A percentile compares a stretch with the other conserved stretches of the same genome.
Evolutionary conservation across 331 rosid species (phyloP).

Genomic region (Quercus tomentella): DNA sequence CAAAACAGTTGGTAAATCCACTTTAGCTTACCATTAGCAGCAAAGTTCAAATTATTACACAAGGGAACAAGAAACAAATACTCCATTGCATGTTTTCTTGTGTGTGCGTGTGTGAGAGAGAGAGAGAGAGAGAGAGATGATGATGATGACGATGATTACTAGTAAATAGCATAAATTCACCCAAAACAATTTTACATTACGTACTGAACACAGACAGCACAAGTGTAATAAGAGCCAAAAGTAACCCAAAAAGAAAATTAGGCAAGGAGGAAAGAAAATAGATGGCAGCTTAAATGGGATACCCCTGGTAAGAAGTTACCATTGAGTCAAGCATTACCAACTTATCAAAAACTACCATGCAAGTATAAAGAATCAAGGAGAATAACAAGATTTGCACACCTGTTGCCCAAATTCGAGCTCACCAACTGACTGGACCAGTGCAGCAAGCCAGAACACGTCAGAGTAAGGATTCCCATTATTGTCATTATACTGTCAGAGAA

Average conservation of each 20-base stretch:
- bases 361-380: slow-evolving; percentile 5
- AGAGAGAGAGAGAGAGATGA: neutral
- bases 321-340: neutral
- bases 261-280: neutral
- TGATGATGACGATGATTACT: too few relatives aligned
- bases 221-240: neutral
- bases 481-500: slow-evolving; percentile 74
- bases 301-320: neutral
- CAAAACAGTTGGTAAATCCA: neutral
- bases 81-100: neutral
- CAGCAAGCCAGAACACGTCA: slow-evolving; percentile 96
- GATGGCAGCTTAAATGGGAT: neutral
- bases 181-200: too few relatives aligned
- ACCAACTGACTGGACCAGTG: slow-evolving; percentile 84
- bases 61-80: neutral
- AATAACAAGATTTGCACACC: slow-evolving; percentile 43
- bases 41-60: neutral
- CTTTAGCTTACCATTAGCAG: neutral
- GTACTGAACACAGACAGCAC: too few relatives aligned
- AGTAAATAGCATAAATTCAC: too few relatives aligned
- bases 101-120: neutral
- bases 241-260: neutral
- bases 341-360: neutral
- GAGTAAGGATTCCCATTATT: slow-evolving; percentile 91
- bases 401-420: slow-evolving; percentile 96